Base-by-base conservation (phyloP, 2,329 filamentous ascomycete species). In the Sclerotinia glacialis region DNA sequence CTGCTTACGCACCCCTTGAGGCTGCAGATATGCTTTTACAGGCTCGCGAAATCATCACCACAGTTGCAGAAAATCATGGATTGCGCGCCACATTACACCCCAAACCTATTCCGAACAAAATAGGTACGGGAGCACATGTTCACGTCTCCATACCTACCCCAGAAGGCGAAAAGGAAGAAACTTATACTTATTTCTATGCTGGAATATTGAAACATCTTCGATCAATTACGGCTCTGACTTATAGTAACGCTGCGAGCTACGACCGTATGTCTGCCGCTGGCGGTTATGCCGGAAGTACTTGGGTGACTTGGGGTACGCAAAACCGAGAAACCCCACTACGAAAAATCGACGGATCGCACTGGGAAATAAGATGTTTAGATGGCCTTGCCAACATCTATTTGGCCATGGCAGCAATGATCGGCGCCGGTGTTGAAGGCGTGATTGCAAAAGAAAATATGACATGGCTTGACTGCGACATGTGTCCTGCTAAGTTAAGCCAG, bases 401-500 rank as follows among this genome's bases (percentile, higher is more conserved):
- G 9, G 34, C 54, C 12, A 46, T 63, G 26, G 56, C 56, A 42
- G 65, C 65, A 44, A 12, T 55, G 14, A 55, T 67, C 42, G 65
- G 40, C 3, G 65, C 59, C 21, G 65, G 65, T 28, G 52, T 46
- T 14, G 50, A 64, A 58, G 59, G 59, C 8, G 58, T 67, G 18
- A 50, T 55, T 1, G 76, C 78, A 0, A 75, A 77, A 2, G 77
- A 80, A 65, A 69, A 76, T 58, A 75, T 89, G 58, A 72, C 74
- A 16, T 82, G 82, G 78, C 75, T 78, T 42, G 87, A 91, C 72
- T 86, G 86, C 69, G 72, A 73, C 8, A 78, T 75, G 1, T 86
- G 89, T 70, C 86, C 87, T 1, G 82, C 83, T 0, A 74, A 68
- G 34, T 72, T 90, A 67, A 80, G 77, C 0, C 74, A 76, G 0